Base-by-base conservation (phyloP, 306 rosid species). In the Acmispon strigosus region DNA sequence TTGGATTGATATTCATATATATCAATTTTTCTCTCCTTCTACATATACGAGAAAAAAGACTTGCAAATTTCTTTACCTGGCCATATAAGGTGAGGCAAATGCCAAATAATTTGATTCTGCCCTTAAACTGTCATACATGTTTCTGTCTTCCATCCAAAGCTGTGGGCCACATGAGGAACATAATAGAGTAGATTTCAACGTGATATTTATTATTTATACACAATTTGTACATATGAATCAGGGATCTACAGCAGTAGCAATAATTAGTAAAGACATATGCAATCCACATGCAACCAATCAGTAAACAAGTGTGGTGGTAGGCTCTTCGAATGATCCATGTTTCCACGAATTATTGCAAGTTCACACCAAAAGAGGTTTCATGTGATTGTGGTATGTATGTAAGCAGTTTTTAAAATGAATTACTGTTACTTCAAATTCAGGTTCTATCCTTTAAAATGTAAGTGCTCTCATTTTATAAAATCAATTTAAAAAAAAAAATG, bases 241-340 rank as follows among this genome's bases (percentile, higher is more conserved):
- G 36, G 55, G 73, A 47, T 55, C 55, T 43, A 12, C n/a, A 45
- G 22, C 10, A 45, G 51, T n/a, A 44, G 53, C 67, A 66, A 66
- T 45, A 75, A 66, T 66, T 36, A 66, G 66, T 52, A 64, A 22
- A 47, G 62, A n/a, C 74, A 64, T 78, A 63, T 64, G 78, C 82
- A 47, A 63, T 29, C 56, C 78, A 71, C 73, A 63, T 71, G 82
- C 68, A 63, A 63, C 20, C 3, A 20, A 69, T 61, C 59, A 69
- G 16, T 52, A 0, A 68, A 68, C 8, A 60, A 48, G 16, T n/a
- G 2, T 41, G 70, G 36, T 59, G 42, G 32, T 24, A 7, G 45
- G 11, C 55, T 53, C 56, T 41, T 52, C 62, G 0, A 8, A 14
- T 51, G 39, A 15, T 45, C 24, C 49, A 17, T 45, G 41, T 66